Evolutionary conservation across 176 grass and related monocot species (phyloP).

Genomic region (Panicum miliaceum): DNA sequence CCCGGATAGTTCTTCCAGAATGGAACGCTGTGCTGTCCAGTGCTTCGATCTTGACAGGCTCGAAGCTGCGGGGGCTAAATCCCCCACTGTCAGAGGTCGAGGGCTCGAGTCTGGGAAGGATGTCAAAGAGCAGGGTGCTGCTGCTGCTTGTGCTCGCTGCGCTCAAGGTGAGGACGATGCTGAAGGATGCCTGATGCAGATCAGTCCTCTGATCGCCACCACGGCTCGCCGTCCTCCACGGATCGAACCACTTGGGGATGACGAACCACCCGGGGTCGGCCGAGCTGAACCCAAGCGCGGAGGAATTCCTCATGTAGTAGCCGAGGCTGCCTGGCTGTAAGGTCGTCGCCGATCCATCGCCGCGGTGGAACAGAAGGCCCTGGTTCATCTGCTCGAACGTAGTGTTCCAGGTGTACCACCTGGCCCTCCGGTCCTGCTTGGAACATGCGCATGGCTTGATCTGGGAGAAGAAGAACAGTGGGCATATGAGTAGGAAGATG

Average conservation of each 20-base stretch:
- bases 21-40: not conserved
- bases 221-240: not conserved
- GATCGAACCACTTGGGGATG: not conserved
- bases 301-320: not conserved
- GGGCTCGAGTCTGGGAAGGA: not conserved
- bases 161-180: not conserved
- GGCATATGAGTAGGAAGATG: not conserved
- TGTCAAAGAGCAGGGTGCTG: not conserved
- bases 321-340: not conserved
- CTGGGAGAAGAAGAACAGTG: not conserved
- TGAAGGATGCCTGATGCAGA: not conserved
- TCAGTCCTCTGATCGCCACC: not conserved
- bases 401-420: not conserved
- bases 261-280: not conserved
- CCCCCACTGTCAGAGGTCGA: no score
- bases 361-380: constrained; percentile 4
- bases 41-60: not conserved
- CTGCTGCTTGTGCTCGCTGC: not conserved
- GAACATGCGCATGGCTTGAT: not conserved
- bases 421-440: not conserved
- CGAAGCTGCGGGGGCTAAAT: no score
- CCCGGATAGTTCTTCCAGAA: not conserved
- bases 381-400: not conserved
- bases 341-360: not conserved
- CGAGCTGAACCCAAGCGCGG: not conserved